Conservation (phyloP, 768 basidiomycete genomes). For the Leucosporidium creatinivorum region DNA sequence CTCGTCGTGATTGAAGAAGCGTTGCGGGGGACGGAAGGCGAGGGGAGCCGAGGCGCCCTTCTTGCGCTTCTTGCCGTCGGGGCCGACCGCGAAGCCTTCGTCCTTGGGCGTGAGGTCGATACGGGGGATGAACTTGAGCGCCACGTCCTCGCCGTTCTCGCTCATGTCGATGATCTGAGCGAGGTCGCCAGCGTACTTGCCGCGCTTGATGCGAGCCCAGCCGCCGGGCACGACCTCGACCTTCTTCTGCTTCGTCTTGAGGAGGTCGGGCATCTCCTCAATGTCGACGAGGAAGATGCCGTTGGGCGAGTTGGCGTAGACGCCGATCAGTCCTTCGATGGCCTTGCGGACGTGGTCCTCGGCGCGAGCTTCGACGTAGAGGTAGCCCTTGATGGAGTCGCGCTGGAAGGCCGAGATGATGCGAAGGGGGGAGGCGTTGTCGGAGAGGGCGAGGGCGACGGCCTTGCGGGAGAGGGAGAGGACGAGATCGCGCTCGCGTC, state of each 20-base stretch:
- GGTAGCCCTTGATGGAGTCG: constrained; percentile 88
- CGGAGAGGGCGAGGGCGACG: constrained; percentile 79
- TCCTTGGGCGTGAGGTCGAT: constrained; percentile 83
- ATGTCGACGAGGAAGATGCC: constrained; percentile 83
- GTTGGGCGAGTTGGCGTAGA: constrained; percentile 58
- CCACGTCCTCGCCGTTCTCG: constrained; percentile 86
- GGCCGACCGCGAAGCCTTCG: constrained; percentile 41
- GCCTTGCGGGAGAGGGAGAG: constrained; percentile 75
- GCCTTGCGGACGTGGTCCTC: constrained; percentile 78
- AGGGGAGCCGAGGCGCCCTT: constrained; percentile 51
- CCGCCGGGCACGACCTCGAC: constrained; percentile 71
- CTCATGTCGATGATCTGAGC: constrained; percentile 92
- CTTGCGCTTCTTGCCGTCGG: constrained; percentile 69
- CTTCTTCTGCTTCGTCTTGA: constrained; percentile 93
- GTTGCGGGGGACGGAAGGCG: constrained; percentile 62
- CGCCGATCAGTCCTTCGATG: constrained; percentile 81
- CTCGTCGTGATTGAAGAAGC: constrained; percentile 90
- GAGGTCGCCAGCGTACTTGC: constrained; percentile 87
- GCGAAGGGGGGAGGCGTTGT: constrained; percentile 65
- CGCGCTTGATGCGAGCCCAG: constrained; percentile 92
- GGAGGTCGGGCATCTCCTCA: constrained; percentile 92
- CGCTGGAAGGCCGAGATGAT: constrained; percentile 93
- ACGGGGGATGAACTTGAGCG: constrained; percentile 89
- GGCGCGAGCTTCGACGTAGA: constrained; percentile 90
- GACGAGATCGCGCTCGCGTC: constrained; percentile 85